These are phyloP conservation scores for Primulina tabacum DNA, from an alignment of 257 asterid genomes.

Conservation along the genomic window DNA sequence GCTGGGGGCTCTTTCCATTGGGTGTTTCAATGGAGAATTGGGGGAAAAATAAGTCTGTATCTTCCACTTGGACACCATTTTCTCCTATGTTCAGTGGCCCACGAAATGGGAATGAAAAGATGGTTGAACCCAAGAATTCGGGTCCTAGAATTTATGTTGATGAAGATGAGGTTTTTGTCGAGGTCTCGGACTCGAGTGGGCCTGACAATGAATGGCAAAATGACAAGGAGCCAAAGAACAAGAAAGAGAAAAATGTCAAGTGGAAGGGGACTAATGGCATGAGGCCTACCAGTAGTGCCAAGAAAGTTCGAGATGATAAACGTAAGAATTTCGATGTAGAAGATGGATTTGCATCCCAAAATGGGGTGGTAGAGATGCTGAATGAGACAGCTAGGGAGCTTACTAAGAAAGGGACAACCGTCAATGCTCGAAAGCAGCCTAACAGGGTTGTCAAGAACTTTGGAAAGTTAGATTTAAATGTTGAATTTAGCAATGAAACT, in stretches of 20 bases:
- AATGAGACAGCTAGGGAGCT: conserved; percentile 30
- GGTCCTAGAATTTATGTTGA: conserved; percentile 47
- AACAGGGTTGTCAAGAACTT: conserved; percentile 40
- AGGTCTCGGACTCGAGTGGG: conserved; percentile 48
- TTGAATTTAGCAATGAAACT: conserved; percentile 58
- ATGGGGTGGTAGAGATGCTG: conserved; percentile 24
- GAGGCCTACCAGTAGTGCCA: conserved; percentile 25
- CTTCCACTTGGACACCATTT: conserved; percentile 59
- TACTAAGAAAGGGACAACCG: conserved; percentile 33
- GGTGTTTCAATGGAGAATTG: conserved; percentile 46
- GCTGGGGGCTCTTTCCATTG: conserved; percentile 74
- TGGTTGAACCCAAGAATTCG: conserved; percentile 27
- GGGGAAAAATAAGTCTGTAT: conserved; percentile 36
- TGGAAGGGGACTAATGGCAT: conserved; percentile 23
- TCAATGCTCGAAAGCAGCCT: conserved; percentile 45
- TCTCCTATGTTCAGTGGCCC: conserved; percentile 63
- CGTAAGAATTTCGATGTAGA: conserved; percentile 31
- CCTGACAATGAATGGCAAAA: conserved; percentile 59
- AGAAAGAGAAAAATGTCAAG: conserved; percentile 29
- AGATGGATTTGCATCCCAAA: conserved; percentile 30
- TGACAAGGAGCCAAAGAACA: conserved; percentile 25
- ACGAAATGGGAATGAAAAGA: conserved; percentile 25
- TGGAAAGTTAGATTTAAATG: conserved; percentile 65
- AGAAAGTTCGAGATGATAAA: conserved; percentile 32
- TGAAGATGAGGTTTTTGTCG: conserved; percentile 54